Conservation (phyloP, 352 stramenopile species). For the Phytopythium aichiense region DNA sequence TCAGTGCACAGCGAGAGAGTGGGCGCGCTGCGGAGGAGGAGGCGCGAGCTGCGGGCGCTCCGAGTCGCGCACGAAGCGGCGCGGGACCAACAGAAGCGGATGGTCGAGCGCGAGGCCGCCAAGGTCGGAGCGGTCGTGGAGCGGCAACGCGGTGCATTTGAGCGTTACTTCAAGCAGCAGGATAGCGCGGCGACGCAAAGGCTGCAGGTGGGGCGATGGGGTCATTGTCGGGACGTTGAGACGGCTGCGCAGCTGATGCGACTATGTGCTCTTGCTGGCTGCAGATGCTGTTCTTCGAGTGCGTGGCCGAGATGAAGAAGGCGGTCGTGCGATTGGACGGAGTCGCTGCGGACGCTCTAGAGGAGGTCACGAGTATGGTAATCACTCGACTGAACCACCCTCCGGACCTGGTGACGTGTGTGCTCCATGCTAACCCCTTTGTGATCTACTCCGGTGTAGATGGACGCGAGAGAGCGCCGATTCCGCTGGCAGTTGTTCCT, state of each 20-base stretch:
- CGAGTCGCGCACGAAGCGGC: not conserved
- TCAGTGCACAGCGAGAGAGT: not conserved
- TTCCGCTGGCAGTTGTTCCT: slow-evolving; percentile 34
- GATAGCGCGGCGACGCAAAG: not conserved
- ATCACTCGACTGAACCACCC: slow-evolving; percentile 8
- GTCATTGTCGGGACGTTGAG: not conserved
- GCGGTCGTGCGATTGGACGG: slow-evolving; percentile 25
- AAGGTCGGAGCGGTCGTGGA: not conserved
- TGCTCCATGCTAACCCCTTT: not conserved
- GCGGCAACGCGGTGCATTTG: not conserved
- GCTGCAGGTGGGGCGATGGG: not conserved
- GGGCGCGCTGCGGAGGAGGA: not conserved
- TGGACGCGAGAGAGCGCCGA: slow-evolving; percentile 12
- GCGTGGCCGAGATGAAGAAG: slow-evolving; percentile 39
- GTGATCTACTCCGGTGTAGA: slow-evolving; percentile 3
- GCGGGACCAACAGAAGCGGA: not conserved
- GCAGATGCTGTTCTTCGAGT: slow-evolving; percentile 35
- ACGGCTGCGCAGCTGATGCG: not conserved
- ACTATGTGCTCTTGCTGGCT: not conserved
- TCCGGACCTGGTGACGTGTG: not conserved
- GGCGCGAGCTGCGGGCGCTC: not conserved
- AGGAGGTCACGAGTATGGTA: slow-evolving; percentile 43
- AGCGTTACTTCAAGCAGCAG: not conserved
- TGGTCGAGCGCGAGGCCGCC: not conserved
- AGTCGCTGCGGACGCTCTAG: slow-evolving; percentile 15